A percentile compares a stretch with the other conserved stretches of the same genome.
phyloP scores from a whole-genome alignment of 441 rosid genomes.

The Eutrema salsugineum region DNA sequence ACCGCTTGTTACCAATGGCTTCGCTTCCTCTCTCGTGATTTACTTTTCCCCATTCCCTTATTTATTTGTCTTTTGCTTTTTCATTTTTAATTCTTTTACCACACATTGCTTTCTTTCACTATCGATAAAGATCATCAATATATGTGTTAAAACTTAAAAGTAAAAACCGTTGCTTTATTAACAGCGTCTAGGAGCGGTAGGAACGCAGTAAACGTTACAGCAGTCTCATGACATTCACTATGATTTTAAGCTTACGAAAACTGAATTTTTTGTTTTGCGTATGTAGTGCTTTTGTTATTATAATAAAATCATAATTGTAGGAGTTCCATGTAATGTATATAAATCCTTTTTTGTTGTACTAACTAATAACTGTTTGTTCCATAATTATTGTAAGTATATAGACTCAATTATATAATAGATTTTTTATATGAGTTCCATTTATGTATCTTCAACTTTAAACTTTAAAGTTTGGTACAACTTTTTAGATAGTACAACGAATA shows the following conservation, averaged over 20 bases:
- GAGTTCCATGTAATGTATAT: too few species aligned
- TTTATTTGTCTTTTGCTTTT: constrained; percentile 30
- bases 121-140: constrained; percentile 28
- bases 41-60: constrained; percentile 28
- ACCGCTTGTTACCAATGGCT: constrained; percentile 32
- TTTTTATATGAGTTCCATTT: constrained; percentile 9
- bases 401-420: background rate
- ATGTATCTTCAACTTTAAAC: constrained; percentile 18
- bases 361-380: background rate
- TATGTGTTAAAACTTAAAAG: constrained; percentile 1
- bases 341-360: too few species aligned
- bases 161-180: constrained; percentile 10
- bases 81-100: constrained; percentile 7
- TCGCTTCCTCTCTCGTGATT: constrained; percentile 28
- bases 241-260: background rate
- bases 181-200: constrained; percentile 9
- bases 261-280: background rate
- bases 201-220: constrained; percentile 1
- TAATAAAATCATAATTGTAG: too few species aligned
- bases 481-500: constrained; percentile 19
- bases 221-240: background rate
- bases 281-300: background rate
- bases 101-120: constrained; percentile 27
- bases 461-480: constrained; percentile 21
- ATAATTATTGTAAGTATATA: background rate